These are phyloP conservation scores for Eleusine coracana DNA, from an alignment of 176 grass and related monocot species.

Conservation along the genomic window DNA sequence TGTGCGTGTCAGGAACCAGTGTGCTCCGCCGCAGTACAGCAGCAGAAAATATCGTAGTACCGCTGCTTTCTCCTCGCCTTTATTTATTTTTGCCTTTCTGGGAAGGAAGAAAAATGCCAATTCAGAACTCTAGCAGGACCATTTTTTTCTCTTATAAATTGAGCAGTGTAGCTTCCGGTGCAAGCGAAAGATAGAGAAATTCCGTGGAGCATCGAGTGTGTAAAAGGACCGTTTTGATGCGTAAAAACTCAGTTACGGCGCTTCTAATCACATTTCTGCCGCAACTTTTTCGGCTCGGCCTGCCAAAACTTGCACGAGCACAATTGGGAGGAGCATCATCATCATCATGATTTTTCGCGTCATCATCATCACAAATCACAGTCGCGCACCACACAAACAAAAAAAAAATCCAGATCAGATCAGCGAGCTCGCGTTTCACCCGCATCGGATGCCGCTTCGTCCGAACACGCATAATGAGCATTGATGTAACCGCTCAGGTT, in stretches of 20 bases:
- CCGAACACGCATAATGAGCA: neutral
- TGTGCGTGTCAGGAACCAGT: neutral
- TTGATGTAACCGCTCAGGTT: constrained; percentile 14
- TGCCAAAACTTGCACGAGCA: neutral
- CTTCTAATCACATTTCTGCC: neutral
- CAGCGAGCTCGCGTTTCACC: neutral
- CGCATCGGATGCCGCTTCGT: constrained; percentile 18
- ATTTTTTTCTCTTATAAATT: neutral
- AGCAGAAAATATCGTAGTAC: neutral
- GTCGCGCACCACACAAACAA: neutral
- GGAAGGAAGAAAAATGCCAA: neutral
- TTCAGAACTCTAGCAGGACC: neutral
- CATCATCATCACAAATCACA: neutral
- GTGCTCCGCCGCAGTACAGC: neutral
- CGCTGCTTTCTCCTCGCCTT: neutral
- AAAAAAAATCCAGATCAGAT: neutral
- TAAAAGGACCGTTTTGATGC: neutral
- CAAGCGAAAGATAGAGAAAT: neutral
- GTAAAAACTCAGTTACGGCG: neutral
- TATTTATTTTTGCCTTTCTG: neutral
- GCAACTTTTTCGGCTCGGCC: neutral
- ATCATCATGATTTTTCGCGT: neutral
- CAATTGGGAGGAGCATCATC: neutral
- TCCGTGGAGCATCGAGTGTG: neutral
- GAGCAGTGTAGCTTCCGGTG: neutral